Conservation (phyloP, 768 basidiomycete genomes). For the Auriscalpium orientale region DNA sequence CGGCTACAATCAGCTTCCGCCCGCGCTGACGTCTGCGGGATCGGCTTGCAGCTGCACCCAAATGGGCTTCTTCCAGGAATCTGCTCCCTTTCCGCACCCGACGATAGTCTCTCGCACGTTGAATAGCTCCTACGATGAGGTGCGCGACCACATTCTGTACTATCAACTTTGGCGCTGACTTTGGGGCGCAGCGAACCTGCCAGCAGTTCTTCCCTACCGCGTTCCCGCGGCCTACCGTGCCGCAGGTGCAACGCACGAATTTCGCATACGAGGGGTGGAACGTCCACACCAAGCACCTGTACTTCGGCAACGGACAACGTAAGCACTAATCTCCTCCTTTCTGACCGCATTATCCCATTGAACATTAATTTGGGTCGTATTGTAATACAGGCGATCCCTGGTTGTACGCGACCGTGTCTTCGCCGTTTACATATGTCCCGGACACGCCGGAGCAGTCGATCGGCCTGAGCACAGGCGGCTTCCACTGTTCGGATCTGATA, state of each 20-base stretch:
- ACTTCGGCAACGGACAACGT: constrained; percentile 16
- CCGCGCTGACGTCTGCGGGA: neutral
- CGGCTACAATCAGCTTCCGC: neutral
- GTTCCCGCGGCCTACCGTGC: constrained; percentile 10
- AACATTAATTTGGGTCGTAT: neutral
- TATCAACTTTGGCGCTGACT: neutral
- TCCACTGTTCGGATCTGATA: neutral
- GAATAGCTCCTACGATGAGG: neutral
- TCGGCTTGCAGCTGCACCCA: constrained; percentile 49
- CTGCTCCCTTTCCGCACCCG: neutral
- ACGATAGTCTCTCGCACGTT: neutral
- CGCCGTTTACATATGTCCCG: neutral
- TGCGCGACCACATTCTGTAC: neutral
- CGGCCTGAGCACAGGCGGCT: neutral
- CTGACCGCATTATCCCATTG: neutral
- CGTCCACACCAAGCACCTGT: constrained; percentile 15
- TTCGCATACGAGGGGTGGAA: constrained; percentile 16
- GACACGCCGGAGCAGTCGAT: neutral
- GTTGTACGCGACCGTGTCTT: neutral
- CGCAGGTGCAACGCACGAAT: constrained; percentile 13
- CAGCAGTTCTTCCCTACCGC: constrained; percentile 13
- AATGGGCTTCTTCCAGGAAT: constrained; percentile 38
- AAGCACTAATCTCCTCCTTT: neutral
- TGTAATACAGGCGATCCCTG: neutral
- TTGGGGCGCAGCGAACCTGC: constrained; percentile 11